A percentile compares a stretch with the other conserved stretches of the same genome.
Evolutionary conservation across 2,329 filamentous ascomycete species (phyloP).

Genomic region (Chalara sp.): DNA sequence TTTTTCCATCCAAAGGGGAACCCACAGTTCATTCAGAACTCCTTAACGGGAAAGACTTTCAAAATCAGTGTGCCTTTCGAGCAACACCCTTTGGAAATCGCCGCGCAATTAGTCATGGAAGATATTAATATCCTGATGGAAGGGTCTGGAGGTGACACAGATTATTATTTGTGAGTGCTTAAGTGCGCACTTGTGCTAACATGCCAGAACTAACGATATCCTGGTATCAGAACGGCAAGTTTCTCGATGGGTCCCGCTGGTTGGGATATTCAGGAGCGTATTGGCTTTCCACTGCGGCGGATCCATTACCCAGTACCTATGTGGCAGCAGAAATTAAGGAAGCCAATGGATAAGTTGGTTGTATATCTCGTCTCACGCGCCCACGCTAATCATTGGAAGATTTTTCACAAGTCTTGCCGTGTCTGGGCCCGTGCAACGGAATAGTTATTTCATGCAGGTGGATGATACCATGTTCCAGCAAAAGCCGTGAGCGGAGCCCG

Average conservation of each 20-base stretch:
- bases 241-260: conserved; percentile 43
- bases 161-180: conserved; percentile 16
- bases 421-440: conserved; percentile 31
- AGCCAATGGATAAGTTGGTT: conserved; percentile 34
- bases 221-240: conserved; percentile 39
- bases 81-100: conserved; percentile 38
- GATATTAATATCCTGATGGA: conserved; percentile 41
- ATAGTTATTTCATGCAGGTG: conserved; percentile 83
- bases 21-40: conserved; percentile 31
- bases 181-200: no score
- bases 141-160: conserved; percentile 30
- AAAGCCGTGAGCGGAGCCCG: conserved; percentile 15
- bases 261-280: conserved; percentile 39
- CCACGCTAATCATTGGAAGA: conserved; percentile 18
- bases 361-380: background rate
- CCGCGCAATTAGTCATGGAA: conserved; percentile 41
- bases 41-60: conserved; percentile 35
- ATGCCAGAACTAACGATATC: background rate
- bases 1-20: conserved; percentile 27
- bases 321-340: conserved; percentile 38
- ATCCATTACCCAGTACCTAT: conserved; percentile 38
- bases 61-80: conserved; percentile 21
- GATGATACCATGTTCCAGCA: conserved; percentile 41
- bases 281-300: conserved; percentile 39
- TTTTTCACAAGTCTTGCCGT: conserved; percentile 36